Conservation (phyloP, 2,329 filamentous ascomycete genomes). For the Elsinoe batatas region DNA sequence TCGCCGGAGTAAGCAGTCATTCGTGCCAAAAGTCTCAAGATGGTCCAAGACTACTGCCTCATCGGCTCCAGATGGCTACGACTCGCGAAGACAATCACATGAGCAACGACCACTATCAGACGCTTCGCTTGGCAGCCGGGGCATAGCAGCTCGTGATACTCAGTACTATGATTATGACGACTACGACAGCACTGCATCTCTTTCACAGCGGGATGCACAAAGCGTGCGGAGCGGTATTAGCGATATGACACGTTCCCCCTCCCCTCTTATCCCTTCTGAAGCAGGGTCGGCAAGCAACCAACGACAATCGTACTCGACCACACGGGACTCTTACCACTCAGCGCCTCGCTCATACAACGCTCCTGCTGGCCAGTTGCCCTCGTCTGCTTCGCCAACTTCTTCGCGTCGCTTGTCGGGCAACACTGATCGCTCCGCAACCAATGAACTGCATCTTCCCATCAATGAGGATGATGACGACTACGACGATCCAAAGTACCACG, state of each 20-base stretch:
- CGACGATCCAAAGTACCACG: constrained; percentile 68
- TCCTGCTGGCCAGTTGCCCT: neutral
- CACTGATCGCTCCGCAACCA: constrained; percentile 16
- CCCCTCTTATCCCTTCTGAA: constrained; percentile 46
- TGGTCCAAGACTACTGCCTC: constrained; percentile 97
- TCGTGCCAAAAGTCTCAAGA: constrained; percentile 82
- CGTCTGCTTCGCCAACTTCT: constrained; percentile 1
- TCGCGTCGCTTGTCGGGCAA: neutral
- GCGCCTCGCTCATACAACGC: neutral
- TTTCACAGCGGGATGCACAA: constrained; percentile 12
- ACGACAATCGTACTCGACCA: neutral
- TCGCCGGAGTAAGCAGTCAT: constrained; percentile 81
- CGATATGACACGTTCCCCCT: constrained; percentile 35
- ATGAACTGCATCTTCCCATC: constrained; percentile 30
- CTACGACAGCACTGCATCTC: neutral
- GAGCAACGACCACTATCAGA: constrained; percentile 50
- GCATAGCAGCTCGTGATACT: constrained; percentile 1
- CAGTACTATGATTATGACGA: constrained; percentile 38
- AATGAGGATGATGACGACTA: constrained; percentile 20
- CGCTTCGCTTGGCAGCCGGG: constrained; percentile 46
- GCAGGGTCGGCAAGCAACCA: constrained; percentile 23
- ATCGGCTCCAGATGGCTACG: constrained; percentile 69
- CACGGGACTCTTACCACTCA: constrained; percentile 8
- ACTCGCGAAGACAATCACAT: constrained; percentile 50
- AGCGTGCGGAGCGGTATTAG: constrained; percentile 29